Evolutionary conservation across 768 basidiomycete species (phyloP).

Genomic region (Boletus rex-veris): DNA sequence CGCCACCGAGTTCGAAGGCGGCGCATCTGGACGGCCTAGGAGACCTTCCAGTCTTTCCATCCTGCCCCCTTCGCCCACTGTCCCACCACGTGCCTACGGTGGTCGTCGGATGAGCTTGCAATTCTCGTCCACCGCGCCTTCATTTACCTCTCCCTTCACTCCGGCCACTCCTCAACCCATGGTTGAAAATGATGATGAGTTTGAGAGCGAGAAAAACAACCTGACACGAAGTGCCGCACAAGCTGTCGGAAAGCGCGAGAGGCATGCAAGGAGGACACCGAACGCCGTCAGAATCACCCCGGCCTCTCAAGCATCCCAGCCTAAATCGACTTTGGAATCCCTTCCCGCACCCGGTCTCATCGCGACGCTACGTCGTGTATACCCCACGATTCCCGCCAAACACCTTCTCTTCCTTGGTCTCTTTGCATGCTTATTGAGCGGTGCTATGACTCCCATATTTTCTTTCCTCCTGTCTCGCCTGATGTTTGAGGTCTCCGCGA

Average conservation of each 20-base stretch:
- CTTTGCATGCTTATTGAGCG: constrained; percentile 62
- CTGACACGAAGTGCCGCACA: constrained; percentile 38
- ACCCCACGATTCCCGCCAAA: constrained; percentile 75
- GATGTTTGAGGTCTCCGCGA: constrained; percentile 69
- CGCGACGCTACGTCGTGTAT: constrained; percentile 49
- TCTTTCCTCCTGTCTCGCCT: constrained; percentile 84
- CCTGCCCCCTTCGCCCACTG: constrained; percentile 30
- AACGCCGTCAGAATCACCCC: not conserved
- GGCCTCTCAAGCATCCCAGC: constrained; percentile 6
- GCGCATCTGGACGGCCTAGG: constrained; percentile 17
- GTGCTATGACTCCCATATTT: constrained; percentile 88
- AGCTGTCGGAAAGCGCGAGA: constrained; percentile 38
- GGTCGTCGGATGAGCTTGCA: constrained; percentile 51
- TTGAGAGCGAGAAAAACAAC: constrained; percentile 45
- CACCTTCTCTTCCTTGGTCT: constrained; percentile 67
- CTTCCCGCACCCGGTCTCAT: constrained; percentile 22
- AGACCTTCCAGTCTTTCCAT: constrained; percentile 37
- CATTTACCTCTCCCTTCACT: constrained; percentile 29
- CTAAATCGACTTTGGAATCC: not conserved
- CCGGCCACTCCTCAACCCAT: constrained; percentile 13
- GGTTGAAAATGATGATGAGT: constrained; percentile 37
- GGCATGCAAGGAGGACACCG: constrained; percentile 14
- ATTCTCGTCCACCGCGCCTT: constrained; percentile 56
- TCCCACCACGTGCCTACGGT: constrained; percentile 29
- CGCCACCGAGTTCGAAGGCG: constrained; percentile 19